Base-by-base conservation (phyloP, 352 stramenopile genomes). In the Phytopythium delawarense region DNA sequence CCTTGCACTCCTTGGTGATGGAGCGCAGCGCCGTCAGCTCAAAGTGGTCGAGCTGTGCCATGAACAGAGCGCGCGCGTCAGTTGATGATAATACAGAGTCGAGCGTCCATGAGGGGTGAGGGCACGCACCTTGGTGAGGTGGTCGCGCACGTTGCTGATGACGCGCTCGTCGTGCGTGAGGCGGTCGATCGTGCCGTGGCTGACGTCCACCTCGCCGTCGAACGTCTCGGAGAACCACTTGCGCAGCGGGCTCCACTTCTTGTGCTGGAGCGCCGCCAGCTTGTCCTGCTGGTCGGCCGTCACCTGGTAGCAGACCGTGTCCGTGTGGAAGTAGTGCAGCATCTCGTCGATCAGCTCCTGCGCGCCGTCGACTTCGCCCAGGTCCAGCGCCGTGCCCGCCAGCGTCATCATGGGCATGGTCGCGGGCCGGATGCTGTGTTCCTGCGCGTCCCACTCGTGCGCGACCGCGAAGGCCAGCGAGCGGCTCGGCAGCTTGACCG, bases 341-440 rank as follows among this genome's bases (percentile, higher is more conserved):
- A 96, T 91, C 70, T 96, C 85, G 52, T 84, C 65, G 35, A 94
- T 69, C 30, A 87, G 64, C 59, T 93, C 81, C 46, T 69, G 25
- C 32, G 62, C 73, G 67, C 76, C 89, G 35, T 76, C 87, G 5
- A 66, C 89, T 57, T 70, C 72, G 51, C 66, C 65, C 49, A 94
- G 62, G 61, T 96, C 87, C 50, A 96, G 65, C 52, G 81, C 79
- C 25, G 87, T 96, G 23, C 85, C 91, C 40, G 81, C 85, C 46
- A 96, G 76, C 63, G 87, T 86, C 87, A 96, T 96, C 65, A 94
- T 87, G 55, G 87, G 87, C 87, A 96, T 96, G 32, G 85, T 91
- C 46, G 79, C 67, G 13, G 87, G 87, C 5, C 83, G 84, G 64
- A 96, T 91, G 62, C 82, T 74, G 25, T 76, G 69, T 28, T 74